A percentile compares a stretch with the other conserved stretches of the same genome.
Conservation (phyloP, 202 grass and related monocot species). For the Hordeum pubiflorum region DNA sequence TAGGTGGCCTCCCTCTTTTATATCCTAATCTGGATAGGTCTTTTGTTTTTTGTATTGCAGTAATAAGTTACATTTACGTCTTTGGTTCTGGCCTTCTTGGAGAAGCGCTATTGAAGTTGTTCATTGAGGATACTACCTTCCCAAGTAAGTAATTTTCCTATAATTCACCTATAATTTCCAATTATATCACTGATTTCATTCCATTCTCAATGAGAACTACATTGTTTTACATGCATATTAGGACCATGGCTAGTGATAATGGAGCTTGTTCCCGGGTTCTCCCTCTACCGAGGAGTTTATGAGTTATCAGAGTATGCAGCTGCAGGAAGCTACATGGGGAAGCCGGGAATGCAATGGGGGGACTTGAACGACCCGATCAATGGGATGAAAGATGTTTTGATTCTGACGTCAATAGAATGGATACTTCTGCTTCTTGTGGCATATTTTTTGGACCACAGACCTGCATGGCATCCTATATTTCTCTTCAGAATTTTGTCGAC, state of each 20-base stretch:
- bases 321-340: conserved; percentile 36
- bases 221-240: conserved; percentile 9
- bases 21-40: background rate
- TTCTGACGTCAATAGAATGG: conserved; percentile 51
- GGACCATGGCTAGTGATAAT: conserved; percentile 45
- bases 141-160: conserved; percentile 39
- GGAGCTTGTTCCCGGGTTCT: conserved; percentile 69
- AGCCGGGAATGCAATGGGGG: conserved; percentile 50
- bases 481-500: conserved; percentile 36
- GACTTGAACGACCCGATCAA: conserved; percentile 46
- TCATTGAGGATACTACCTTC: conserved; percentile 49
- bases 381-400: conserved; percentile 54
- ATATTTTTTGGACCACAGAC: conserved; percentile 40
- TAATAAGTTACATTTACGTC: conserved; percentile 59
- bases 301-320: conserved; percentile 49
- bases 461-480: conserved; percentile 38
- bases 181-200: background rate
- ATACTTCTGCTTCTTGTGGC: conserved; percentile 40
- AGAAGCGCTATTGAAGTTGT: conserved; percentile 39
- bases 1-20: background rate
- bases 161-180: background rate
- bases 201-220: background rate
- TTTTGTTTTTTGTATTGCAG: conserved; percentile 31
- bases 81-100: conserved; percentile 59
- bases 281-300: conserved; percentile 55